These are phyloP conservation scores for Colletotrichum chlorophyti DNA, from an alignment of 2,329 filamentous ascomycete genomes.

Conservation along the genomic window DNA sequence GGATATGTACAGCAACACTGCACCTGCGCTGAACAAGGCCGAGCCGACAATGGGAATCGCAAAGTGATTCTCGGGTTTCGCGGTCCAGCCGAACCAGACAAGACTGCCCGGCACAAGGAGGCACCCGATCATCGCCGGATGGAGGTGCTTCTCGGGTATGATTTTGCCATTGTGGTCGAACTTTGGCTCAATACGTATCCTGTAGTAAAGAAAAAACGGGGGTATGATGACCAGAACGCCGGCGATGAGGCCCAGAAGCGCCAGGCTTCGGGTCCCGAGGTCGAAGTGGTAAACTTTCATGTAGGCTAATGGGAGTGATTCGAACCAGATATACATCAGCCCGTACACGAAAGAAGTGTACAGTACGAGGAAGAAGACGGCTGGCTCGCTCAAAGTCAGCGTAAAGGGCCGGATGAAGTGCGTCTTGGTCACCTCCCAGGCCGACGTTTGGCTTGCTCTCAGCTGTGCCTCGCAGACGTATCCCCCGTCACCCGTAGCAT, in stretches of 20 bases:
- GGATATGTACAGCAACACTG: conserved; percentile 10
- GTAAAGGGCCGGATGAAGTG: conserved; percentile 20
- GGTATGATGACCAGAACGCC: conserved; percentile 9
- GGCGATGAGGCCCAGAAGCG: conserved; percentile 14
- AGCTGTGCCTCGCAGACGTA: conserved; percentile 25
- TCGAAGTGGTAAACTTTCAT: conserved; percentile 27
- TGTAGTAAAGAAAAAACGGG: conserved; percentile 21
- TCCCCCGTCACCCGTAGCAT: conserved; percentile 23
- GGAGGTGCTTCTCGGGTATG: conserved; percentile 7
- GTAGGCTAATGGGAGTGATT: conserved; percentile 9
- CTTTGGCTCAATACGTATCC: conserved; percentile 7
- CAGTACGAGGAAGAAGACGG: conserved; percentile 12
- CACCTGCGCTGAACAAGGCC: conserved; percentile 6
- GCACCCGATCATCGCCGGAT: conserved; percentile 8
- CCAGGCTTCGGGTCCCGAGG: not conserved
- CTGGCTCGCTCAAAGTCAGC: conserved; percentile 11
- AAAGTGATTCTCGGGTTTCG: conserved; percentile 2
- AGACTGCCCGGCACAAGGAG: conserved; percentile 16
- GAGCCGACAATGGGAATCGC: conserved; percentile 13
- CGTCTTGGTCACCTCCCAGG: conserved; percentile 25
- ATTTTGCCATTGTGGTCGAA: conserved; percentile 10
- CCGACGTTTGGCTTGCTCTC: conserved; percentile 16
- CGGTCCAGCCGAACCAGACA: conserved; percentile 20
- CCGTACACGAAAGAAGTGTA: conserved; percentile 19
- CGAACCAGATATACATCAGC: conserved; percentile 28